phyloP scores from a whole-genome alignment of 2,329 filamentous ascomycete species.

The Verticillium isaacii region DNA sequence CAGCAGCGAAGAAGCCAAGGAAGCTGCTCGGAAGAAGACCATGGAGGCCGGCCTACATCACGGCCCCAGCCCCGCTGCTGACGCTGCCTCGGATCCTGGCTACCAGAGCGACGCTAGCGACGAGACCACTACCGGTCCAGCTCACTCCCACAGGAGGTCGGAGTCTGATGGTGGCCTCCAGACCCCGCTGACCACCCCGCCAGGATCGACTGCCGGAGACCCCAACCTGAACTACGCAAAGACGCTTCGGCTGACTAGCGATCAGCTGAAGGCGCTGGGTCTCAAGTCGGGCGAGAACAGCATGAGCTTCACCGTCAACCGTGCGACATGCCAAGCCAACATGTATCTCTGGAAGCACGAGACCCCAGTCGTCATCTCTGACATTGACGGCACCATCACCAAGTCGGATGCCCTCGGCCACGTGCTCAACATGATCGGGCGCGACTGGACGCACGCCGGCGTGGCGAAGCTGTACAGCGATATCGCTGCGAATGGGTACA shows the following conservation, averaged over 20 bases:
- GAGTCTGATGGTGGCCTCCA: conserved; percentile 61
- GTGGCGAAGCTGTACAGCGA: conserved; percentile 97
- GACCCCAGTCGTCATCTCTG: conserved; percentile 92
- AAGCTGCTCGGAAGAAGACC: conserved; percentile 69
- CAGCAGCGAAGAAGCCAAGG: conserved; percentile 93
- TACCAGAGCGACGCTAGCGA: conserved; percentile 89
- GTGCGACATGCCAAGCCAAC: conserved; percentile 83
- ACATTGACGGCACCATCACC: conserved; percentile 98
- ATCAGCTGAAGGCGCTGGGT: conserved; percentile 82
- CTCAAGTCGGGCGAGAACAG: conserved; percentile 83
- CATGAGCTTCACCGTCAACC: conserved; percentile 95
- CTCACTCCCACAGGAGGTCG: conserved; percentile 52
- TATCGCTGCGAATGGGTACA: conserved; percentile 92
- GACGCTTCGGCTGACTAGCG: conserved; percentile 88
- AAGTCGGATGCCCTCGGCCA: conserved; percentile 95
- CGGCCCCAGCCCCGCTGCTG: conserved; percentile 52
- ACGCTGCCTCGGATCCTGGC: conserved; percentile 86
- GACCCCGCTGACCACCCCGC: conserved; percentile 66
- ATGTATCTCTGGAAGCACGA: conserved; percentile 95
- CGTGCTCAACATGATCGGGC: conserved; percentile 91
- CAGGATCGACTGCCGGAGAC: conserved; percentile 61
- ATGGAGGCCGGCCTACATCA: conserved; percentile 30
- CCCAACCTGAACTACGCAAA: conserved; percentile 90
- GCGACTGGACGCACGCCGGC: conserved; percentile 96
- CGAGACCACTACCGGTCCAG: conserved; percentile 40